A percentile compares a stretch with the other conserved stretches of the same genome.
phyloP scores from a whole-genome alignment of 2,329 filamentous ascomycete genomes.

The Alternaria sp. region DNA sequence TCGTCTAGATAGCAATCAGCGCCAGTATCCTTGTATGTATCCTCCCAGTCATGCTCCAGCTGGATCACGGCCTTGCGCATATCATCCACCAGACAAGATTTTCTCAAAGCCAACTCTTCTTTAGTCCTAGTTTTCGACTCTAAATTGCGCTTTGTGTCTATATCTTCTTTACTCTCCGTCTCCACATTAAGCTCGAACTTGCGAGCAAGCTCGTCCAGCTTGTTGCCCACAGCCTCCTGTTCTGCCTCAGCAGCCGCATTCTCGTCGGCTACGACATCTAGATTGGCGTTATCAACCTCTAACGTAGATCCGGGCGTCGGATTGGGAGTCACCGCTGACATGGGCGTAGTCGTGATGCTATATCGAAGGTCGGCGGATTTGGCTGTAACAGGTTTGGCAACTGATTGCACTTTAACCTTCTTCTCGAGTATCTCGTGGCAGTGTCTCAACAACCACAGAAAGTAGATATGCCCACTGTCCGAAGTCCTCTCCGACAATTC shows the following conservation, averaged over 20 bases:
- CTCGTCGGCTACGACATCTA: neutral
- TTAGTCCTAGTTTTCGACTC: neutral
- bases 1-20: neutral
- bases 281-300: too few species aligned
- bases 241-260: neutral
- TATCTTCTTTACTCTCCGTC: neutral
- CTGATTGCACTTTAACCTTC: neutral
- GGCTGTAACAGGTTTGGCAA: neutral
- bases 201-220: constrained; percentile 1
- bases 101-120: neutral
- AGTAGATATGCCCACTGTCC: neutral
- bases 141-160: neutral
- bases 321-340: neutral
- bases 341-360: neutral
- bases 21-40: neutral
- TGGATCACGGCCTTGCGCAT: neutral
- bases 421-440: constrained; percentile 3
- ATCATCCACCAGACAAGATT: constrained; percentile 2
- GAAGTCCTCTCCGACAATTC: neutral
- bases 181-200: neutral
- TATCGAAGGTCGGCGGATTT: neutral
- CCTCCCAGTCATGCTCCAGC: neutral
- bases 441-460: constrained; percentile 1
- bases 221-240: neutral
- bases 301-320: neutral